Evolutionary conservation across 2,329 filamentous ascomycete species (phyloP), one percentile per base, ranked within the genome.

Genomic region (Plenodomus lindquistii): DNA sequence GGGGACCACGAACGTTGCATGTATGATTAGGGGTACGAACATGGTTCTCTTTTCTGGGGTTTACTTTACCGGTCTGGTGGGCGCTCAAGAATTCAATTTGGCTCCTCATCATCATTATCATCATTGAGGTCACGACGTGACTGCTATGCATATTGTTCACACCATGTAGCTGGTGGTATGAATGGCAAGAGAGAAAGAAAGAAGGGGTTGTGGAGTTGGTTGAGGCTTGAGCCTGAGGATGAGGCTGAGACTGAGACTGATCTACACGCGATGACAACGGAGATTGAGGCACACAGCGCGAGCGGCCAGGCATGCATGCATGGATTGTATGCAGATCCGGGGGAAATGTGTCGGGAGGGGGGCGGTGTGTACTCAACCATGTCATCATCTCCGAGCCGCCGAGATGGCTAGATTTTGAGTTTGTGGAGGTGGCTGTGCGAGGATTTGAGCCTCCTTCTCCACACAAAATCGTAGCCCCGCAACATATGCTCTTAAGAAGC

Each of bases 41-140:
- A 44, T 41, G 34, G 50, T 55, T 57, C 50, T 52, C 54, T 52
- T 42, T 44, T 42, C 48, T 45, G 46, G 46, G 47, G 40, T 50
- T 54, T 55, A 37, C 13, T 8, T 31, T 31, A n/a, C n/a, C 6
- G 27, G 27, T 31, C 27, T 31, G 27, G 27, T 13, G 6, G 9
- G 6, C 27, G 5, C 10, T 10, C 22, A 24, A 31, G 15, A 31
- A 31, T 31, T 31, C 27, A 31, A 11, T 31, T 31, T 7, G 27
- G 27, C 27, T 31, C 27, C 4, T 24, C 15, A 31, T 31, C 27
- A 15, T 31, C 9, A 31, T 31, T 13, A 31, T n/a, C n/a, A n/a
- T n/a, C n/a, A n/a, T n/a, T n/a, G n/a, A n/a, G n/a, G n/a, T n/a
- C n/a, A n/a, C n/a, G n/a, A n/a, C n/a, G n/a, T n/a, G n/a, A n/a